phyloP scores from a whole-genome alignment of 495 filamentous ascomycete genomes.

The Tuber borchii region DNA sequence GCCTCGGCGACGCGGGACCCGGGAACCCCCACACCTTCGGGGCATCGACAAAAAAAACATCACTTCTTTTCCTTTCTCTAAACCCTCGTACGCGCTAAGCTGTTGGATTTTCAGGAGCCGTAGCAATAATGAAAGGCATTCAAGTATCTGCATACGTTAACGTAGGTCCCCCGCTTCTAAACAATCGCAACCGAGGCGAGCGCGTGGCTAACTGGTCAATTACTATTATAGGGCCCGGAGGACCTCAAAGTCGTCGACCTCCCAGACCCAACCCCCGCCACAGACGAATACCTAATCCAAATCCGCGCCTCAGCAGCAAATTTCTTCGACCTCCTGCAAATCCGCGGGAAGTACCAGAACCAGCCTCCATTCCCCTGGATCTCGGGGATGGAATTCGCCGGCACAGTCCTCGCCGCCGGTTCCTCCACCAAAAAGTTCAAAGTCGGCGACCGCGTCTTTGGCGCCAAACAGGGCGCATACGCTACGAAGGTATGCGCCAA shows the following conservation, averaged over 20 bases:
- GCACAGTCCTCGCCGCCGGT: conserved; percentile 62
- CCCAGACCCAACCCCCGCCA: conserved; percentile 60
- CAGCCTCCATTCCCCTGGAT: conserved; percentile 76
- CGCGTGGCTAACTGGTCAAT: conserved; percentile 17
- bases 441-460: conserved; percentile 77
- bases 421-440: conserved; percentile 53
- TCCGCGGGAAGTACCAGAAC: conserved; percentile 69
- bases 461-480: conserved; percentile 78
- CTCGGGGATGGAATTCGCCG: conserved; percentile 78
- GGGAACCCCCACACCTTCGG: not conserved
- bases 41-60: not conserved
- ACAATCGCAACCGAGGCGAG: conserved; percentile 9
- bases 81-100: not conserved
- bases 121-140: conserved; percentile 68
- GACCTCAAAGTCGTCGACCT: conserved; percentile 70
- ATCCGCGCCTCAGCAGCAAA: conserved; percentile 85
- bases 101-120: not conserved
- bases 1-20: not conserved
- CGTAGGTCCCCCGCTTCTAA: conserved; percentile 46
- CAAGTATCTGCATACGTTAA: conserved; percentile 78
- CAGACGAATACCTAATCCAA: conserved; percentile 76
- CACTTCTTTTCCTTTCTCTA: not conserved
- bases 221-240: conserved; percentile 55
- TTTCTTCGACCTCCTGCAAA: conserved; percentile 92
- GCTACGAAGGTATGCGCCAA: conserved; percentile 63